Conservation (phyloP, 768 basidiomycete genomes). For the Suillus variegatus region DNA sequence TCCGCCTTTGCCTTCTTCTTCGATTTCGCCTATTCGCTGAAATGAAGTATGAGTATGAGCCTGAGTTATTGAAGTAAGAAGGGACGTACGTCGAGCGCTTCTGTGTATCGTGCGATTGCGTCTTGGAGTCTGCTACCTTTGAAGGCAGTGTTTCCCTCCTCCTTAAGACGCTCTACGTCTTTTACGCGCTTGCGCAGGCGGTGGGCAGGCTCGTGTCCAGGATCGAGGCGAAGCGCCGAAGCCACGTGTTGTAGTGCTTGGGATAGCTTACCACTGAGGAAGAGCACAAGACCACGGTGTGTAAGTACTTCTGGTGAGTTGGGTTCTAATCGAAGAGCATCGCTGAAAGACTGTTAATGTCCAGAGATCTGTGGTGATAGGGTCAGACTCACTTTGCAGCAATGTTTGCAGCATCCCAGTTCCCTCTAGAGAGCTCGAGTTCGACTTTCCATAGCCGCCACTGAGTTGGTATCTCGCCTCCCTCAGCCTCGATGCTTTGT, state of each 20-base stretch:
- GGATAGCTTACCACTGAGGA: constrained; percentile 68
- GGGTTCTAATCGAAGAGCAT: constrained; percentile 68
- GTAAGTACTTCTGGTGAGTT: constrained; percentile 81
- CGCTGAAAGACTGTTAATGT: constrained; percentile 42
- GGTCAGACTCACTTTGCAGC: constrained; percentile 66
- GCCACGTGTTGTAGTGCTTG: constrained; percentile 71
- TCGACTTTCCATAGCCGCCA: constrained; percentile 84
- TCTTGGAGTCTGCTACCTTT: constrained; percentile 59
- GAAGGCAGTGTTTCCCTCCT: constrained; percentile 81
- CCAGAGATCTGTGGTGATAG: not conserved
- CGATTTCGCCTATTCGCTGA: constrained; percentile 64
- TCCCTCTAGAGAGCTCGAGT: constrained; percentile 69
- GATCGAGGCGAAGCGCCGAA: constrained; percentile 76
- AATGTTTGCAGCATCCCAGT: constrained; percentile 70
- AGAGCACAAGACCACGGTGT: constrained; percentile 77
- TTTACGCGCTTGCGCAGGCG: constrained; percentile 76
- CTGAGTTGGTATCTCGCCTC: constrained; percentile 70
- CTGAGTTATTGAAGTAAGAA: not conserved
- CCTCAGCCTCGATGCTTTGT: constrained; percentile 73
- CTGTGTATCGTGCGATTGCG: constrained; percentile 68
- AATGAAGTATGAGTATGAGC: constrained; percentile 6
- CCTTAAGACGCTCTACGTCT: constrained; percentile 80
- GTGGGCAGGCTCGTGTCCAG: constrained; percentile 70
- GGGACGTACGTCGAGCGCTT: constrained; percentile 62
- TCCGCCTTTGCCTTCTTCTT: constrained; percentile 78